Conservation (phyloP, 495 filamentous ascomycete genomes). For the Neurospora pannonica region DNA sequence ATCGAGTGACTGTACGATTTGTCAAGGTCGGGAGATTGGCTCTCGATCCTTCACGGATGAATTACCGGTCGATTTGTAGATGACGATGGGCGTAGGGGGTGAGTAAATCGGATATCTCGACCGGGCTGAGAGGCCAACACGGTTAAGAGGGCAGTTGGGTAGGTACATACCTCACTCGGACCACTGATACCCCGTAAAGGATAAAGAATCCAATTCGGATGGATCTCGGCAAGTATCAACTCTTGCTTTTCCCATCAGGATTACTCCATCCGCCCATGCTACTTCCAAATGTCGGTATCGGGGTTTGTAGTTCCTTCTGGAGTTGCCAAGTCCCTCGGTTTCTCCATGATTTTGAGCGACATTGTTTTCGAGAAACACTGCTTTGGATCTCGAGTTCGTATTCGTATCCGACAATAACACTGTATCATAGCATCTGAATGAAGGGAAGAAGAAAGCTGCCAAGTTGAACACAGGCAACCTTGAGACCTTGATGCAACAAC, state of each 20-base stretch:
- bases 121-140: neutral
- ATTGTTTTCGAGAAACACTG: neutral
- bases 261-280: neutral
- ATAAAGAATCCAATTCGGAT: neutral
- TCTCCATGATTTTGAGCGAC: neutral
- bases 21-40: neutral
- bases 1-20: neutral
- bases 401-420: neutral
- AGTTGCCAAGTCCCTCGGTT: neutral
- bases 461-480: neutral
- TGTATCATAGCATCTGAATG: neutral
- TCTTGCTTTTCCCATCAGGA: neutral
- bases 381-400: neutral
- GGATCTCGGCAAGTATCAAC: neutral
- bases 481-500: neutral
- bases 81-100: neutral
- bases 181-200: neutral
- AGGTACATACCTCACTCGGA: neutral
- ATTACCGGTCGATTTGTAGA: neutral
- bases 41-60: neutral
- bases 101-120: neutral
- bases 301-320: neutral
- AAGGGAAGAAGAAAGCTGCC: neutral
- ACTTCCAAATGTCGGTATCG: neutral
- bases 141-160: neutral